Conservation (phyloP, 345 rosid species). For the Turritis glabra region DNA sequence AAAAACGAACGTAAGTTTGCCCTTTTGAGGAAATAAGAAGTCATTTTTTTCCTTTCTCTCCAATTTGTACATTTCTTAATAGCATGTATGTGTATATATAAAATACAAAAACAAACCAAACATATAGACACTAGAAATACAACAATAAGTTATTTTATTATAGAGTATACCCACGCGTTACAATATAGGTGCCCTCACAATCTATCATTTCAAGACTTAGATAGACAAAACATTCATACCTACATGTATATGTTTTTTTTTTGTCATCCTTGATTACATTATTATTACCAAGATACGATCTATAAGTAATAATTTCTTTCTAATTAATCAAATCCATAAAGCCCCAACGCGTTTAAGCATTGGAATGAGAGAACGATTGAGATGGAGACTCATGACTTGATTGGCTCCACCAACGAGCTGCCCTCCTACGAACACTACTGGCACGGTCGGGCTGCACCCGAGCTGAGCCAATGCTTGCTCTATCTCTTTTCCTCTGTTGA, state of each 20-base stretch:
- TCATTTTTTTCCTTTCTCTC: too few relatives aligned
- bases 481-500: slow-evolving; percentile 59
- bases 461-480: slow-evolving; percentile 70
- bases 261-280: background rate
- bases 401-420: slow-evolving; percentile 81
- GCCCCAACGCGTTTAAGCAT: slow-evolving; percentile 76
- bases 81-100: too few relatives aligned
- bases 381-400: slow-evolving; percentile 86
- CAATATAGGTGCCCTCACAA: background rate
- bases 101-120: too few relatives aligned
- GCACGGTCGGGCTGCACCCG: slow-evolving; percentile 72
- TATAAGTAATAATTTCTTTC: background rate
- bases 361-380: slow-evolving; percentile 65
- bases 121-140: too few relatives aligned
- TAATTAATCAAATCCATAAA: slow-evolving; percentile 55
- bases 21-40: too few relatives aligned
- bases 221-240: background rate
- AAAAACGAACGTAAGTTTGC: too few relatives aligned
- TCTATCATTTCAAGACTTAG: background rate
- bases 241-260: background rate
- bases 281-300: background rate
- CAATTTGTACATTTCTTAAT: too few relatives aligned
- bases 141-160: background rate
- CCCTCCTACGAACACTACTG: slow-evolving; percentile 77
- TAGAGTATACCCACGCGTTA: background rate